These are phyloP conservation scores for Acanthamoeba lenticulata DNA, from an alignment of 208 protist species.

Conservation along the genomic window DNA sequence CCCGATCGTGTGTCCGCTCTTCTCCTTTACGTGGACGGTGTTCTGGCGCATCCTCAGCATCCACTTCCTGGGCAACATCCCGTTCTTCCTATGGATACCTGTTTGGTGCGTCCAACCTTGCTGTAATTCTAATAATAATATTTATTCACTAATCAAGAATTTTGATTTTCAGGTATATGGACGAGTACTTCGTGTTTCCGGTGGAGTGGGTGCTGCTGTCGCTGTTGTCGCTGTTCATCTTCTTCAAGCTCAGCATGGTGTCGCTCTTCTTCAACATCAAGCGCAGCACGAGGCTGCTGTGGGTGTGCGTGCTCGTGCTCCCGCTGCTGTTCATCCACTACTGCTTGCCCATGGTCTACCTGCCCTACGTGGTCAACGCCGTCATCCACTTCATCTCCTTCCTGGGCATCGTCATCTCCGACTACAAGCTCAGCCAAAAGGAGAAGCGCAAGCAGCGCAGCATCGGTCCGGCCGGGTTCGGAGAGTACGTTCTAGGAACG, in stretches of 20 bases:
- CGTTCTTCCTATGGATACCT: slow-evolving; percentile 26
- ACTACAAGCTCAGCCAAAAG: slow-evolving; percentile 53
- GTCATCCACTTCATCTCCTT: slow-evolving; percentile 42
- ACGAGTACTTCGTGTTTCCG: slow-evolving; percentile 22
- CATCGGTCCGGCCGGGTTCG: not conserved
- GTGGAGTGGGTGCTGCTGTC: slow-evolving; percentile 8
- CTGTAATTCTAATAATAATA: not conserved
- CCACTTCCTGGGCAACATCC: slow-evolving; percentile 41
- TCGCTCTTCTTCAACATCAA: slow-evolving; percentile 44
- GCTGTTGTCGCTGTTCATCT: slow-evolving; percentile 23
- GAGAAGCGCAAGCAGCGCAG: slow-evolving; percentile 22
- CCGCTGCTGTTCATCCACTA: slow-evolving; percentile 41
- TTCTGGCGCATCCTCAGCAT: slow-evolving; percentile 17
- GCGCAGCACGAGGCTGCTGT: slow-evolving; percentile 5
- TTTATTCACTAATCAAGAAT: not conserved
- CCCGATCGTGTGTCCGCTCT: not conserved
- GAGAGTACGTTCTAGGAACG: slow-evolving; percentile 52
- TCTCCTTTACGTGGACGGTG: not conserved
- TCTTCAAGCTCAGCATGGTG: slow-evolving; percentile 43
- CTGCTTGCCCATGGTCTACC: slow-evolving; percentile 50
- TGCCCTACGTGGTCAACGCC: slow-evolving; percentile 20
- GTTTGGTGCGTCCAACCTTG: not conserved
- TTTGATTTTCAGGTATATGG: slow-evolving; percentile 6
- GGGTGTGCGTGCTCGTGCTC: slow-evolving; percentile 43
- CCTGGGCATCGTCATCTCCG: slow-evolving; percentile 54